These are phyloP conservation scores for Phytophthora multivora DNA, from an alignment of 352 stramenopile genomes.

Conservation along the genomic window DNA sequence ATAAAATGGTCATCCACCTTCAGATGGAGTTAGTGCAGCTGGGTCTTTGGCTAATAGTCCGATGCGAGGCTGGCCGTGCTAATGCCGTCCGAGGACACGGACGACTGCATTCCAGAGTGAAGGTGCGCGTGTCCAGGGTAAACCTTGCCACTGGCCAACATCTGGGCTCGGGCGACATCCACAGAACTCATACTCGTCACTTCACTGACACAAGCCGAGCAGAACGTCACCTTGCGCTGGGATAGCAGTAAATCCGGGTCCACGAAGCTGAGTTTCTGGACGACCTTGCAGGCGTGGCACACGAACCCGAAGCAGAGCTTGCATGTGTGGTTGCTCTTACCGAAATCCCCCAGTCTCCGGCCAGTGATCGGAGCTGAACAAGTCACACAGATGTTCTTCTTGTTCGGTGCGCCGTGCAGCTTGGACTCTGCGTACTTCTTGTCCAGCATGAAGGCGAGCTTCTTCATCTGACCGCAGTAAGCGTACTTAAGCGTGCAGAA, in stretches of 20 bases:
- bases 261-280: slow-evolving; percentile 44
- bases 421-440: slow-evolving; percentile 38
- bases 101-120: slow-evolving; percentile 20
- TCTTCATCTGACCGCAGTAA: slow-evolving; percentile 44
- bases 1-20: not conserved
- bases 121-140: not conserved
- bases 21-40: not conserved
- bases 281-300: slow-evolving; percentile 42
- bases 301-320: slow-evolving; percentile 43
- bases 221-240: slow-evolving; percentile 48
- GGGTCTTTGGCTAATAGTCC: slow-evolving; percentile 10
- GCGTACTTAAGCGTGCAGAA: slow-evolving; percentile 36
- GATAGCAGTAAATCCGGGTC: slow-evolving; percentile 38
- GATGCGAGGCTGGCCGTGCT: slow-evolving; percentile 9
- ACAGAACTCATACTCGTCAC: slow-evolving; percentile 39
- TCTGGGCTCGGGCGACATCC: slow-evolving; percentile 34
- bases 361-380: slow-evolving; percentile 22
- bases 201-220: slow-evolving; percentile 34
- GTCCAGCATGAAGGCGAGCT: slow-evolving; percentile 43
- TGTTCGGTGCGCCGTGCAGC: slow-evolving; percentile 17
- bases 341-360: slow-evolving; percentile 26
- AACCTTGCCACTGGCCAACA: slow-evolving; percentile 32
- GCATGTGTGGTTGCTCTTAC: slow-evolving; percentile 33
- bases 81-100: slow-evolving; percentile 26
- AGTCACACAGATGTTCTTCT: slow-evolving; percentile 35